Percentiles rank a stretch among this genome's conserved stretches.
Evolutionary conservation across 352 stramenopile genomes (phyloP).

Genomic region (Phytophthora palmivora): DNA sequence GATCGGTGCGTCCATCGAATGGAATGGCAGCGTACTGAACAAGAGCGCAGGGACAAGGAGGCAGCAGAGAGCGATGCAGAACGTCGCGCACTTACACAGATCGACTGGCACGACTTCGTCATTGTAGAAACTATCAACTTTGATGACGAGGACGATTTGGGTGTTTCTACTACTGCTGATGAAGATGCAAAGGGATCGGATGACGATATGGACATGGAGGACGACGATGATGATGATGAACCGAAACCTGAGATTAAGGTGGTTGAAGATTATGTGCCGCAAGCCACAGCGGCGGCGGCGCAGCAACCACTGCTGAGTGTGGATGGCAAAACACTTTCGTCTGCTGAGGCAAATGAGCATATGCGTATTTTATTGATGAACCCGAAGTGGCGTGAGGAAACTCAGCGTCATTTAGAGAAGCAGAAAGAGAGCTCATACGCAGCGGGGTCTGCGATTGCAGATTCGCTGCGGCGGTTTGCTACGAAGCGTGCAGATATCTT

Average conservation of each 20-base stretch:
- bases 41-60: constrained; percentile 77
- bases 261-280: constrained; percentile 88
- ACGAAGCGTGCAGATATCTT: constrained; percentile 95
- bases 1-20: constrained; percentile 88
- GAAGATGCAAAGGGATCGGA: constrained; percentile 62
- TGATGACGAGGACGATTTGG: constrained; percentile 85
- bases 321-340: constrained; percentile 90
- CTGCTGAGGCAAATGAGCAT: constrained; percentile 95
- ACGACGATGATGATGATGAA: constrained; percentile 75
- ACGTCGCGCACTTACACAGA: constrained; percentile 69
- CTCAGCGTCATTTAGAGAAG: constrained; percentile 95
- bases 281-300: constrained; percentile 38
- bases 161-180: constrained; percentile 32
- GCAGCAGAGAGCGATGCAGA: constrained; percentile 80
- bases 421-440: constrained; percentile 97
- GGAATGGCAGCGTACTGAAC: constrained; percentile 80
- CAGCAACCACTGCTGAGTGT: constrained; percentile 69
- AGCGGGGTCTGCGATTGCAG: constrained; percentile 94
- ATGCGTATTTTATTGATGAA: constrained; percentile 99
- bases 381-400: constrained; percentile 98
- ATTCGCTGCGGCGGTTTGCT: constrained; percentile 94
- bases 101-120: constrained; percentile 99
- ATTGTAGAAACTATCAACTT: constrained; percentile 99
- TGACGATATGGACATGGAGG: constrained; percentile 91
- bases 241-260: constrained; percentile 75